Base-by-base conservation (phyloP, 2,329 filamentous ascomycete genomes). In the Aspergillus phoenicis region DNA sequence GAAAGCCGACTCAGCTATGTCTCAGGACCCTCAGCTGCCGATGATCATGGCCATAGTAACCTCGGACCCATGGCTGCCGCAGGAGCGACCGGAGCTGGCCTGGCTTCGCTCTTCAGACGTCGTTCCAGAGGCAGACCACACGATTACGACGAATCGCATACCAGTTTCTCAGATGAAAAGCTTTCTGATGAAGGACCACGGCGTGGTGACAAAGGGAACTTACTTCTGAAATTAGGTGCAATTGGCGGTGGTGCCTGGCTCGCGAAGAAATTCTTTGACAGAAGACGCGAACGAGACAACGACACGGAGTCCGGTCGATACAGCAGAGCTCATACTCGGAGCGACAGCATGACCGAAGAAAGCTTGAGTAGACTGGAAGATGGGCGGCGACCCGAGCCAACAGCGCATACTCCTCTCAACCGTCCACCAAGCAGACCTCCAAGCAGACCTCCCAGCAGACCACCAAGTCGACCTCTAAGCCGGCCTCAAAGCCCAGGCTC, bases 101-200 rank as follows among this genome's bases (percentile, higher is more conserved):
- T 88, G 56, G 84, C 84, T 62, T 83, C 83, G 15, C 72, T 89
- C 59, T 76, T 77, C 60, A 66, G 70, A 58, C 71, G 73, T 54
- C 73, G 74, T 52, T 80, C 78, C 61, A 78, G 76, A 60, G 74
- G 78, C 72, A 75, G 77, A 62, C 77, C 80, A 73, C 66, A 78
- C 69, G 56, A 70, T 70, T 63, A 80, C 73, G 72, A 80, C 48
- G 73, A 74, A 17, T 79, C 78, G 7, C 88, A 85, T 0, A 81
- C 81, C 4, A 89, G 86, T 55, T 88, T 87, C 64, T 77, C 80
- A 36, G 84, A 89, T 41, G 89, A 92, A 65, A 91, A 92, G 72
- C 84, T 84, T 60, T 84, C 84, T 0, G 83, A 87, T n/a, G 73
- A 77, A 47, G 78, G 77, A 24, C 80, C 75, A 38, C 74, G 71